These are phyloP conservation scores for Trypanosoma conorhini DNA, from an alignment of 208 protist genomes.

Conservation along the genomic window DNA sequence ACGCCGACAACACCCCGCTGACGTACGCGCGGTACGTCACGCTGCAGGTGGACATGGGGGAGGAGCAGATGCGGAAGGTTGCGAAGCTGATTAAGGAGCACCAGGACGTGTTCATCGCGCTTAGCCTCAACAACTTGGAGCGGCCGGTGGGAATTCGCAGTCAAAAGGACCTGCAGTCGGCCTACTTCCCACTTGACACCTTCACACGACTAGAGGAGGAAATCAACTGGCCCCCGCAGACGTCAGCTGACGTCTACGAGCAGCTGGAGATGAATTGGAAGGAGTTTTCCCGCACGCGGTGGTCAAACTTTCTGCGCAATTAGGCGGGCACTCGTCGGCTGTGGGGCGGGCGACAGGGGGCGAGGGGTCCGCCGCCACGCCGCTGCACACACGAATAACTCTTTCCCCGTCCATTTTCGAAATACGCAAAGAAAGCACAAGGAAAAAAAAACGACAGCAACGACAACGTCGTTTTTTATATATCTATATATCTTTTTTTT, in stretches of 20 bases:
- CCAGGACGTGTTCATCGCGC: slow-evolving; percentile 73
- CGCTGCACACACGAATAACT: not conserved
- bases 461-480: no score
- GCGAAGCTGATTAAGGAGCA: slow-evolving; percentile 84
- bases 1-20: slow-evolving; percentile 74
- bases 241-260: slow-evolving; percentile 81
- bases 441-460: not conserved
- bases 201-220: slow-evolving; percentile 88
- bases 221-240: slow-evolving; percentile 91
- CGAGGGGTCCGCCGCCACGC: not conserved
- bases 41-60: slow-evolving; percentile 82
- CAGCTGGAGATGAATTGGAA: slow-evolving; percentile 94
- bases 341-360: not conserved
- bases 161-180: slow-evolving; percentile 46
- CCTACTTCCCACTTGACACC: slow-evolving; percentile 84
- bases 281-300: slow-evolving; percentile 90
- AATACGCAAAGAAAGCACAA: not conserved
- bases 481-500: slow-evolving; percentile 13
- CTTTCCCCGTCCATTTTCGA: not conserved
- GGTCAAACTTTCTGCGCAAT: slow-evolving; percentile 86
- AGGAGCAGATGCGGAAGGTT: slow-evolving; percentile 80
- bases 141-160: slow-evolving; percentile 45
- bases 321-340: slow-evolving; percentile 23
- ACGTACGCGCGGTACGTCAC: slow-evolving; percentile 86
- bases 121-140: slow-evolving; percentile 79